phyloP scores from a whole-genome alignment of 768 basidiomycete species.

The Gymnopilus junonius region DNA sequence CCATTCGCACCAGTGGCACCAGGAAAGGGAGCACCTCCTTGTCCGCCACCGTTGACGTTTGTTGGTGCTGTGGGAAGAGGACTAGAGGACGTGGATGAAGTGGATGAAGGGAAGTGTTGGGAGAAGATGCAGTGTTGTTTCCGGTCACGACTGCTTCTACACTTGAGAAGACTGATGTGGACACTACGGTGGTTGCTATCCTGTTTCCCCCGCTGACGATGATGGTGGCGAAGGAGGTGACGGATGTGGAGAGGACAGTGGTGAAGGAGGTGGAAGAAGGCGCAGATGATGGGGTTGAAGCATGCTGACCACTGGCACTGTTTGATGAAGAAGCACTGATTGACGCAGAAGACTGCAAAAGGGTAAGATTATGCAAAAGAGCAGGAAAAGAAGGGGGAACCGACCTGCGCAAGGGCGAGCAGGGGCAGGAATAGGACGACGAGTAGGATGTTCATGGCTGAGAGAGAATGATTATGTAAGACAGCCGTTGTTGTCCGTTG shows the following conservation, averaged over 20 bases:
- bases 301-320: background rate
- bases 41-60: slow-evolving; percentile 57
- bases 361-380: background rate
- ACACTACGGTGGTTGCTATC: slow-evolving; percentile 41
- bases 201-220: slow-evolving; percentile 45
- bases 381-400: background rate
- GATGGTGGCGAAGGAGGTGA: slow-evolving; percentile 32
- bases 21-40: slow-evolving; percentile 61
- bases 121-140: slow-evolving; percentile 15
- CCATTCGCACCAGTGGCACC: slow-evolving; percentile 54
- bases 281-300: background rate
- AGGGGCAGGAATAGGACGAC: slow-evolving; percentile 42
- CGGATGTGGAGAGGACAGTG: slow-evolving; percentile 44
- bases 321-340: background rate
- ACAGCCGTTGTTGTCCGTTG: slow-evolving; percentile 17
- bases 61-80: slow-evolving; percentile 64
- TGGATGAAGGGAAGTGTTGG: slow-evolving; percentile 31
- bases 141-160: slow-evolving; percentile 34
- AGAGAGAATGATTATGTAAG: slow-evolving; percentile 34
- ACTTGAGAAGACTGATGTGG: slow-evolving; percentile 50
- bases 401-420: slow-evolving; percentile 49
- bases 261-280: slow-evolving; percentile 29
- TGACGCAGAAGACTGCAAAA: background rate
- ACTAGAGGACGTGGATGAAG: slow-evolving; percentile 42
- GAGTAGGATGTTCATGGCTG: slow-evolving; percentile 37